Conservation (phyloP, 2,329 filamentous ascomycete species). For the Pseudocercospora fuligena region DNA sequence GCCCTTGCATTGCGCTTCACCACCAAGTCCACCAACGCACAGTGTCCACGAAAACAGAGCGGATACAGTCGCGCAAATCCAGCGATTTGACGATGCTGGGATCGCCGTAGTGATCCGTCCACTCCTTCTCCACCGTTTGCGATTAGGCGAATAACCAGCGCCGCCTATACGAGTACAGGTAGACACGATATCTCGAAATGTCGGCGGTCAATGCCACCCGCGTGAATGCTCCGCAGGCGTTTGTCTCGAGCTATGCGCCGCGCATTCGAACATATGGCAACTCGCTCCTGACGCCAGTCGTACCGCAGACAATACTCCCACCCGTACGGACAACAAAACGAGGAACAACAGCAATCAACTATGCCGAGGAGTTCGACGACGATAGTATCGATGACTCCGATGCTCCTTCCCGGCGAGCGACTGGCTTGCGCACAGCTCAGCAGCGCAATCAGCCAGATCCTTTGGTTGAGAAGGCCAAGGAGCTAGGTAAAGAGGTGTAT, state of each 20-base stretch:
- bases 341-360: slow-evolving; percentile 95
- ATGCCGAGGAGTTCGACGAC: slow-evolving; percentile 94
- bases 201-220: slow-evolving; percentile 37
- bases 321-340: slow-evolving; percentile 90
- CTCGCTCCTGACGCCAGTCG: slow-evolving; percentile 83
- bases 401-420: slow-evolving; percentile 66
- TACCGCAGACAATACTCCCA: slow-evolving; percentile 70
- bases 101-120: slow-evolving; percentile 20
- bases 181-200: not conserved
- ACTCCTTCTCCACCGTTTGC: slow-evolving; percentile 18
- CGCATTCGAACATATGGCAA: slow-evolving; percentile 90
- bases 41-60: not conserved
- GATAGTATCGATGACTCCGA: slow-evolving; percentile 78
- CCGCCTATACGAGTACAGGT: not conserved
- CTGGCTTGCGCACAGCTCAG: slow-evolving; percentile 80
- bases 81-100: slow-evolving; percentile 34
- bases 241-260: slow-evolving; percentile 89
- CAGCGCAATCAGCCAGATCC: slow-evolving; percentile 67
- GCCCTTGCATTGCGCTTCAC: not conserved
- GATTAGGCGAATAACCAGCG: slow-evolving; percentile 3
- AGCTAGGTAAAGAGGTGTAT: slow-evolving; percentile 80
- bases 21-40: not conserved
- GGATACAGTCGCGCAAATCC: not conserved
- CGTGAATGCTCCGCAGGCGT: slow-evolving; percentile 74
- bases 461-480: slow-evolving; percentile 65